Base-by-base conservation (phyloP, 2,329 filamentous ascomycete genomes). In the Phyllosticta citribraziliensis region DNA sequence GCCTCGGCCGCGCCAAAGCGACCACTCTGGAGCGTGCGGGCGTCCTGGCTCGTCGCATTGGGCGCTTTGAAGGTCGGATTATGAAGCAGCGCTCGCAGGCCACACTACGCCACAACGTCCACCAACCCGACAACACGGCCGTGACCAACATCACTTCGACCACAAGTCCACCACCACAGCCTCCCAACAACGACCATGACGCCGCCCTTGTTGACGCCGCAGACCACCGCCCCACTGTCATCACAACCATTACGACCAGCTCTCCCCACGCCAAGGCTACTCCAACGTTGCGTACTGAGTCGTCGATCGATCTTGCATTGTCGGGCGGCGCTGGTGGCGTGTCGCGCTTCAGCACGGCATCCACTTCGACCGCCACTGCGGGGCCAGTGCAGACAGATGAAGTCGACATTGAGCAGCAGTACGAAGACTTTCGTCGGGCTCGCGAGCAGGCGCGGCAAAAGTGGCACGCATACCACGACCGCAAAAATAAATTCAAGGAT, bases 1-100 rank as follows among this genome's bases (percentile, higher is more conserved):
- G 24, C 40, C 47, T 30, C 70, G 71, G 52, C 70, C 70, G 22
- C 71, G 72, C 61, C 12, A 52, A 68, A 65, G 60, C 67, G 67
- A 6, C 68, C 66, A 8, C 70, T 69, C 8, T 67, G 68, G 17
- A 63, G 72, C 63, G 66, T 63, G 14, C 65, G 68, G 2, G 70
- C 70, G 11, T 65, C 68, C 24, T 56, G 10, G 33, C 5, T 40
- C 30, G 55, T 12, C 55, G 55, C 17, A 25, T 25, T 4, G 20
- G 47, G 6, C 56, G 40, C 17, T 57, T 52, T 27, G 40, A 52
- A n/a, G 35, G 56, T 6, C 35, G 56, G 11, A 11, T 57, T 14
- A 30, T 47, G 40, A 47, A 47, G 40, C 40, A 47, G 40, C 40
- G 40, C 17, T 47, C 40, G 8, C 40, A 47, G 19, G 40, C 14